phyloP scores from a whole-genome alignment of 108 stramenopile species.

The Cyclotella choctawhatcheeana region DNA sequence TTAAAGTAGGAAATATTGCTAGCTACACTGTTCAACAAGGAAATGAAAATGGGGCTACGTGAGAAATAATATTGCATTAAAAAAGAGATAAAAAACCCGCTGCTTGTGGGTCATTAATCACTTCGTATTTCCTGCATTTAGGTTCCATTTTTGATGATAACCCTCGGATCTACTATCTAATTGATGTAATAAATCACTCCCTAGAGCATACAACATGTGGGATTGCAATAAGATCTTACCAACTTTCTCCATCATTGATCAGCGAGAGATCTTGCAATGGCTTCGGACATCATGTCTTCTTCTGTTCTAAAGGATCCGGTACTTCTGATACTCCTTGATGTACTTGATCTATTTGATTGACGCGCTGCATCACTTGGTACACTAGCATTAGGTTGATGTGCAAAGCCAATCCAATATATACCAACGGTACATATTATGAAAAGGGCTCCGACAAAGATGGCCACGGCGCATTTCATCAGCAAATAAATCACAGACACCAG shows the following conservation, averaged over 20 bases:
- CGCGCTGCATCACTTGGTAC: not conserved
- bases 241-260: slow-evolving; percentile 20
- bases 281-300: slow-evolving; percentile 25
- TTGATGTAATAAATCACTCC: slow-evolving; percentile 3
- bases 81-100: too few species aligned
- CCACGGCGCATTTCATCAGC: not conserved
- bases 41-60: not conserved
- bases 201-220: too few species aligned
- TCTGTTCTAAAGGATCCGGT: slow-evolving; percentile 5
- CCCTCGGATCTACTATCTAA: slow-evolving; percentile 5
- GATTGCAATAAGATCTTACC: not conserved
- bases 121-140: not conserved
- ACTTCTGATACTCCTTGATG: not conserved
- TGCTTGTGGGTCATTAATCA: too few species aligned
- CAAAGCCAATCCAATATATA: not conserved
- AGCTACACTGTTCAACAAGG: not conserved
- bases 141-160: not conserved
- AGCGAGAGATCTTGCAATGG: slow-evolving; percentile 24
- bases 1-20: not conserved
- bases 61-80: not conserved
- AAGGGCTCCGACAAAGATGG: not conserved
- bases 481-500: not conserved
- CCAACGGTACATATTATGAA: not conserved
- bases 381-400: not conserved
- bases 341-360: not conserved